Evolutionary conservation across 345 rosid species (phyloP).

Genomic region (Arabidopsis suecica): DNA sequence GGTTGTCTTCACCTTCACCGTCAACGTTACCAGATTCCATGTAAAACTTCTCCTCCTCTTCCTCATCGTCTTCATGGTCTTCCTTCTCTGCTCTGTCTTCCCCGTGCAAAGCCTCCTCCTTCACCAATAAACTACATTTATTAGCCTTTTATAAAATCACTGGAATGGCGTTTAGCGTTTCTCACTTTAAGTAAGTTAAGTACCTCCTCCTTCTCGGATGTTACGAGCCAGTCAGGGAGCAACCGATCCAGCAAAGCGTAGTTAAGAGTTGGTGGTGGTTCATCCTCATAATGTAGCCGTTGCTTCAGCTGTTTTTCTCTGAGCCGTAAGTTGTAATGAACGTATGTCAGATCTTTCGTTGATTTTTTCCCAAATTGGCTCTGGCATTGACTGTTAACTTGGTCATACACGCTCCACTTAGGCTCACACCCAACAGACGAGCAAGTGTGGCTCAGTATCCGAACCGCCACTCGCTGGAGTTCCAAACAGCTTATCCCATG

Average conservation of each 20-base stretch:
- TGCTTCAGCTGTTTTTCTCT: constrained; percentile 60
- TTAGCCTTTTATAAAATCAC: background rate
- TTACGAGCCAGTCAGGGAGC: constrained; percentile 69
- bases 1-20: constrained; percentile 45
- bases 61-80: constrained; percentile 32
- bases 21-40: constrained; percentile 26
- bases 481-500: constrained; percentile 72
- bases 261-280: constrained; percentile 49
- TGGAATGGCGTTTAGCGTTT: background rate
- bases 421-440: constrained; percentile 80
- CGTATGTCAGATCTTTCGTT: constrained; percentile 67
- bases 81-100: constrained; percentile 41
- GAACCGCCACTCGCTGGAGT: constrained; percentile 80
- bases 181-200: background rate
- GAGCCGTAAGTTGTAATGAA: constrained; percentile 76
- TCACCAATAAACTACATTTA: background rate
- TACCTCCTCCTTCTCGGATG: constrained; percentile 75
- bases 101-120: constrained; percentile 39
- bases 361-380: constrained; percentile 61
- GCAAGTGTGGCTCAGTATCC: constrained; percentile 88
- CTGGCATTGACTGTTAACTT: constrained; percentile 57
- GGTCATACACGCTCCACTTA: constrained; percentile 73
- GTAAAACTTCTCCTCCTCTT: constrained; percentile 23
- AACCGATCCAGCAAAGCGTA: constrained; percentile 56
- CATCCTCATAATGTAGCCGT: constrained; percentile 47